Base-by-base conservation (phyloP, 352 stramenopile genomes). In the Elongisporangium anandrum region DNA sequence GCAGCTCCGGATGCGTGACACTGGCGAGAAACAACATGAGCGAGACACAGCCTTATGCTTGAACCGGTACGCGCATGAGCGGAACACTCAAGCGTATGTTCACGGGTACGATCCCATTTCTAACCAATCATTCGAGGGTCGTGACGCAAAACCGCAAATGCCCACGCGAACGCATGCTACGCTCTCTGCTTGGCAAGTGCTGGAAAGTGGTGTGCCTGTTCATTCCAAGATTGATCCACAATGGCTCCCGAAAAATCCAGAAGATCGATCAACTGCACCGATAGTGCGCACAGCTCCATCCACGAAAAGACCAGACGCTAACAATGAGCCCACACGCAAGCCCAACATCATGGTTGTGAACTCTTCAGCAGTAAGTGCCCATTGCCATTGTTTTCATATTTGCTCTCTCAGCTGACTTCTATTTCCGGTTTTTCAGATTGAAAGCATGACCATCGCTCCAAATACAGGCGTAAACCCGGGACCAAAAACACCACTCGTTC, bases 91-190 rank as follows among this genome's bases (percentile, higher is more conserved):
- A 55, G 68, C 64, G 4, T 82, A 82, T 19, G 64, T 75, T 17
- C 82, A 92, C 52, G 78, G 79, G 50, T 90, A 79, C 41, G 76
- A 92, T 23, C 77, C 81, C 19, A 66, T 92, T 39, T 82, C 82
- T 0, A 88, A 92, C 58, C 65, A 88, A 29, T 52, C 69, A 3
- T 90, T 81, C 21, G 62, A 66, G 1, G 82, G 82, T 1, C 67
- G 73, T 60, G 55, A 82, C 20, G 66, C 74, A 13, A 88, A 90
- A 52, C 41, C 61, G 1, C 76, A 65, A 15, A 62, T 79, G 50
- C 58, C 78, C 16, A 72, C 73, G 22, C 63, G 78, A 19, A 88
- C 79, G 10, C 72, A 88, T n/a, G 61, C 68, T 50, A 24, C 69
- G 4, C 60, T 77, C 10, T 62, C 68, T 0, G 66, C 70, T 0